Percentiles rank a stretch among this genome's conserved stretches.
Conservation (phyloP, 2,329 filamentous ascomycete species). For the Teratosphaeria viscida region DNA sequence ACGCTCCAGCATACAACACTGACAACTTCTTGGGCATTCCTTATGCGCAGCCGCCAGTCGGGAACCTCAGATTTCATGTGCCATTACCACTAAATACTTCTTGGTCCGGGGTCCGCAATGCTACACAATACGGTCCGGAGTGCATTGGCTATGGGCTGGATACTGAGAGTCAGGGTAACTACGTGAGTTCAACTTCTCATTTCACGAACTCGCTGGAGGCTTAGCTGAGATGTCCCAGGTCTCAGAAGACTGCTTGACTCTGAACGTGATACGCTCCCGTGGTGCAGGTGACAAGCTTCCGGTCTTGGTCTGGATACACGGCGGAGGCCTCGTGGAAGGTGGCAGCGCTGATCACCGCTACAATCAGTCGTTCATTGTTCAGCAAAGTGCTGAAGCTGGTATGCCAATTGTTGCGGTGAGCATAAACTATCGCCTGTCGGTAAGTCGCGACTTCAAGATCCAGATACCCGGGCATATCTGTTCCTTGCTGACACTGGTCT, state of each 20-base stretch:
- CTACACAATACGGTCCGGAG: slow-evolving; percentile 31
- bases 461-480: background rate
- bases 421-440: slow-evolving; percentile 51
- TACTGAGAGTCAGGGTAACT: slow-evolving; percentile 18
- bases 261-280: slow-evolving; percentile 51
- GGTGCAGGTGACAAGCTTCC: slow-evolving; percentile 40
- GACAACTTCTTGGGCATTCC: slow-evolving; percentile 46
- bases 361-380: slow-evolving; percentile 21
- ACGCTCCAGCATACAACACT: slow-evolving; percentile 33
- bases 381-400: slow-evolving; percentile 17
- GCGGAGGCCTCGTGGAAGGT: slow-evolving; percentile 36
- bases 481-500: background rate
- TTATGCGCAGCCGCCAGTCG: slow-evolving; percentile 29
- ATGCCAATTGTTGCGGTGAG: slow-evolving; percentile 48
- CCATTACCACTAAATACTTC: slow-evolving; percentile 4
- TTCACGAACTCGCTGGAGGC: slow-evolving; percentile 4
- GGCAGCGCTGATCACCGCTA: slow-evolving; percentile 6
- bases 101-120: slow-evolving; percentile 19
- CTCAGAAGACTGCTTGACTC: slow-evolving; percentile 50
- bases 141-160: slow-evolving; percentile 32
- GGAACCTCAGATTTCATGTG: slow-evolving; percentile 42
- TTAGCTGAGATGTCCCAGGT: slow-evolving; percentile 26
- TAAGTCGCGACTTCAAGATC: background rate
- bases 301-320: slow-evolving; percentile 53
- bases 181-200: slow-evolving; percentile 6